Conservation (phyloP, 306 rosid species). For the Fragaria iinumae region DNA sequence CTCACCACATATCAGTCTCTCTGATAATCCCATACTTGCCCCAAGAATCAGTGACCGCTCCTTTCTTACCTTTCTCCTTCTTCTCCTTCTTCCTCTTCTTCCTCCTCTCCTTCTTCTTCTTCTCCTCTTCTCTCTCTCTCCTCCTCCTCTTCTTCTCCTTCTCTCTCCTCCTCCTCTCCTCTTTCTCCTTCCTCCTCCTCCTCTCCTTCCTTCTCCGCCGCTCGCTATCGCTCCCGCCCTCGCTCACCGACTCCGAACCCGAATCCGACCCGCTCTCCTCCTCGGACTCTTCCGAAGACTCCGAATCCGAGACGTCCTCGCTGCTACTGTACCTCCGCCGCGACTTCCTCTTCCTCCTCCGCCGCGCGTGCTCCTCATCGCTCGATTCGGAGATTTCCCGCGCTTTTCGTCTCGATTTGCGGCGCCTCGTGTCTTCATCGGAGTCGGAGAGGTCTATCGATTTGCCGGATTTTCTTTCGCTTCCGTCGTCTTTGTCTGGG, state of each 20-base stretch:
- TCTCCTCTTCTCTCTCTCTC: conserved; percentile 33
- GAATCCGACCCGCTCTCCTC: conserved; percentile 32
- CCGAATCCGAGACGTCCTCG: conserved; percentile 42
- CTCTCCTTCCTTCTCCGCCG: conserved; percentile 36
- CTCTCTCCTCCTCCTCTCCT: conserved; percentile 34
- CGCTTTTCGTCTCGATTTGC: conserved; percentile 43
- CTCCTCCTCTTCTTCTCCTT: conserved; percentile 36
- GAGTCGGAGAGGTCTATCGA: conserved; percentile 20
- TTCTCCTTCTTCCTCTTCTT: conserved; percentile 56
- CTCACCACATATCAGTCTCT: conserved; percentile 98
- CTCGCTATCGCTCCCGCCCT: conserved; percentile 34
- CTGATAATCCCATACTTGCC: conserved; percentile 82
- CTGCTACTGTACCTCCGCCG: conserved; percentile 60
- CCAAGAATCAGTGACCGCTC: conserved; percentile 88
- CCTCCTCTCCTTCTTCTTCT: conserved; percentile 37
- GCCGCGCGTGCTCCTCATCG: conserved; percentile 26
- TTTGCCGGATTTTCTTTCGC: conserved; percentile 35
- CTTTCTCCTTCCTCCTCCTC: conserved; percentile 26
- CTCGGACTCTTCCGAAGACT: conserved; percentile 34
- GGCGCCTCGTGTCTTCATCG: conserved; percentile 30
- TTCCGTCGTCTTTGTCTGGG: conserved; percentile 35
- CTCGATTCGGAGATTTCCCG: conserved; percentile 49
- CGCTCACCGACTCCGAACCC: conserved; percentile 38
- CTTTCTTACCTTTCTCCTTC: conserved; percentile 74
- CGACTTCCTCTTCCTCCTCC: conserved; percentile 47